These are phyloP conservation scores for Spathaspora sp. DNA, from an alignment of 1,139 yeast species.

Conservation along the genomic window DNA sequence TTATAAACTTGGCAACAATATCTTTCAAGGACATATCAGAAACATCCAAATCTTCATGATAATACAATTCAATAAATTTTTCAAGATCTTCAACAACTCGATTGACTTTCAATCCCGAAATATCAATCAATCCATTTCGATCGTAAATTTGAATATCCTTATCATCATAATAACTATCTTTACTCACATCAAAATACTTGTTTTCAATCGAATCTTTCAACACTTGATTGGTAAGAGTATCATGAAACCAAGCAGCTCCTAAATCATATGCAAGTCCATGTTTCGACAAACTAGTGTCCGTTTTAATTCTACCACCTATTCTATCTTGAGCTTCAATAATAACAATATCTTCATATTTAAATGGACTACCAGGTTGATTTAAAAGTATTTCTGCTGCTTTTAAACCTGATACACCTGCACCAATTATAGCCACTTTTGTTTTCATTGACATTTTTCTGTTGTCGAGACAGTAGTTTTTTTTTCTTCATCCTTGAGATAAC, in stretches of 20 bases:
- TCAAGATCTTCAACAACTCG: slow-evolving; percentile 57
- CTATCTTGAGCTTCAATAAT: slow-evolving; percentile 52
- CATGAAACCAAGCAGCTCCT: slow-evolving; percentile 93
- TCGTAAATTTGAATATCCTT: slow-evolving; percentile 43
- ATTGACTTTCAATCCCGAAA: slow-evolving; percentile 25
- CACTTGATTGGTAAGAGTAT: slow-evolving; percentile 60
- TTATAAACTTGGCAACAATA: slow-evolving; percentile 47
- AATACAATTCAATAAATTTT: slow-evolving; percentile 56
- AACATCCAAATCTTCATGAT: slow-evolving; percentile 42
- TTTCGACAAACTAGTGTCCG: slow-evolving; percentile 33
- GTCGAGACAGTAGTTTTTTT: not conserved
- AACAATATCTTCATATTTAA: slow-evolving; percentile 30
- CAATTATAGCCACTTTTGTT: slow-evolving; percentile 44
- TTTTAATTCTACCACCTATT: slow-evolving; percentile 47
- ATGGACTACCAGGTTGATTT: slow-evolving; percentile 29
- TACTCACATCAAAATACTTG: slow-evolving; percentile 23
- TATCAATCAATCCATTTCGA: slow-evolving; percentile 35
- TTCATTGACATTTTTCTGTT: not conserved
- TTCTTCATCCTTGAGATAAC: too few species aligned
- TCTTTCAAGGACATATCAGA: slow-evolving; percentile 53
- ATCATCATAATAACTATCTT: slow-evolving; percentile 53
- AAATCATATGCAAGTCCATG: slow-evolving; percentile 55
- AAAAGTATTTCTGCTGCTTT: slow-evolving; percentile 69
- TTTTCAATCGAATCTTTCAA: slow-evolving; percentile 30
- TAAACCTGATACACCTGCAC: slow-evolving; percentile 84